Conservation (phyloP, 768 basidiomycete genomes). For the Phallus indusiatus region DNA sequence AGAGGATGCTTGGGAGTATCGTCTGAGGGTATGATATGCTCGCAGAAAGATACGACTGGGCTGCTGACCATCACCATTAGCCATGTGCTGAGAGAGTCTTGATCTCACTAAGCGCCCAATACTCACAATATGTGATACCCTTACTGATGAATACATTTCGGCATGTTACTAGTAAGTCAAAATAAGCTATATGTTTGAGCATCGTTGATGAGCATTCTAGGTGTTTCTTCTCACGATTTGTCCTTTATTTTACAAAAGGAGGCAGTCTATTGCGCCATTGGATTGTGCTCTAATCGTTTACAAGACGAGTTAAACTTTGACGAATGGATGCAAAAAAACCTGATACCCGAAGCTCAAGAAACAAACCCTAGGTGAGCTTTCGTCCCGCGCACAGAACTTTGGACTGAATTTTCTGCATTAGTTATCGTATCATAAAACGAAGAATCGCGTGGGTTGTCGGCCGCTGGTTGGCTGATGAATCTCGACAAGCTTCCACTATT, state of each 20-base stretch:
- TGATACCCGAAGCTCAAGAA: conserved; percentile 50
- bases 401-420: conserved; percentile 20
- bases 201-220: conserved; percentile 10
- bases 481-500: conserved; percentile 39
- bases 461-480: conserved; percentile 72
- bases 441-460: conserved; percentile 93
- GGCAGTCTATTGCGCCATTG: conserved; percentile 80
- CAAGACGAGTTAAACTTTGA: conserved; percentile 58
- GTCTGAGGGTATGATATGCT: conserved; percentile 57
- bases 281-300: conserved; percentile 63
- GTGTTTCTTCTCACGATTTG: conserved; percentile 36
- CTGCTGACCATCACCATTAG: conserved; percentile 29
- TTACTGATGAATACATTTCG: conserved; percentile 52
- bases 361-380: conserved; percentile 46
- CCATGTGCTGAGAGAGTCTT: conserved; percentile 91
- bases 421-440: conserved; percentile 89
- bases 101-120: conserved; percentile 66
- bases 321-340: conserved; percentile 54
- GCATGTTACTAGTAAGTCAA: conserved; percentile 45
- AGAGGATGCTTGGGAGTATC: conserved; percentile 88
- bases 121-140: conserved; percentile 57
- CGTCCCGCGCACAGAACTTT: background rate
- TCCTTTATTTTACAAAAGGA: conserved; percentile 67
- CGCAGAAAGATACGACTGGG: background rate
- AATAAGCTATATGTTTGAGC: background rate